A percentile compares a stretch with the other conserved stretches of the same genome.
Evolutionary conservation across 2,329 filamentous ascomycete genomes (phyloP).

Genomic region (Zasmidium angulare): DNA sequence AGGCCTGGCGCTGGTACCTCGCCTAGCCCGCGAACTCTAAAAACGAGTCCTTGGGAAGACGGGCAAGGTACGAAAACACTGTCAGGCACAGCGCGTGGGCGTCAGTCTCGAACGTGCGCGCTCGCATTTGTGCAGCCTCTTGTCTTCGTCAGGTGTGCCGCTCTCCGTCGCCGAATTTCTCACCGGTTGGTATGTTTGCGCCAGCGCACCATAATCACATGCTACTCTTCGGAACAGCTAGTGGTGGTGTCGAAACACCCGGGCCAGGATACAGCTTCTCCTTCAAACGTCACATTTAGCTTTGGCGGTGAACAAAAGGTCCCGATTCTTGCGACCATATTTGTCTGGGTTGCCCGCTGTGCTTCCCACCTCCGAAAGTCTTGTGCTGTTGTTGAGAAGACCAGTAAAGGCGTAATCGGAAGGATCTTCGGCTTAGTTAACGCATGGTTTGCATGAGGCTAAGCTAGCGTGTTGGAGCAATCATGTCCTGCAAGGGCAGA

Average conservation of each 20-base stretch:
- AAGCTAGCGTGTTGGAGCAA: slow-evolving; percentile 22
- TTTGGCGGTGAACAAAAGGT: slow-evolving; percentile 11
- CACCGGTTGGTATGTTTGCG: slow-evolving; percentile 2
- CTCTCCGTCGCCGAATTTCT: background rate
- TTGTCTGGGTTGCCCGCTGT: slow-evolving; percentile 11
- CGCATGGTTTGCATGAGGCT: slow-evolving; percentile 25
- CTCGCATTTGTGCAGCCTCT: background rate
- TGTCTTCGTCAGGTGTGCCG: background rate
- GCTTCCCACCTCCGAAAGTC: slow-evolving; percentile 15
- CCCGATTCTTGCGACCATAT: slow-evolving; percentile 13
- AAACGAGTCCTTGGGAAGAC: slow-evolving; percentile 1
- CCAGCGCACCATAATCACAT: slow-evolving; percentile 18
- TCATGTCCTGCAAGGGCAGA: slow-evolving; percentile 24
- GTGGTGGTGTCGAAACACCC: slow-evolving; percentile 14
- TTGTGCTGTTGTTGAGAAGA: slow-evolving; percentile 7
- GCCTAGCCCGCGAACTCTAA: slow-evolving; percentile 15
- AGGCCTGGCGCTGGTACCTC: slow-evolving; percentile 16
- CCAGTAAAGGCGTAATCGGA: slow-evolving; percentile 10
- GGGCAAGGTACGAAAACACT: slow-evolving; percentile 9
- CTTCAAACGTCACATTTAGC: slow-evolving; percentile 21
- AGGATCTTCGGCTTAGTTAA: slow-evolving; percentile 23
- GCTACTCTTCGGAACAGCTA: slow-evolving; percentile 12
- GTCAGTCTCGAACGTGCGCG: background rate
- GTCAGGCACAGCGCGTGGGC: slow-evolving; percentile 20
- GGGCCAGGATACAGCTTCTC: slow-evolving; percentile 20